Base-by-base conservation (phyloP, 306 rosid species). In the Coriaria nepalensis region DNA sequence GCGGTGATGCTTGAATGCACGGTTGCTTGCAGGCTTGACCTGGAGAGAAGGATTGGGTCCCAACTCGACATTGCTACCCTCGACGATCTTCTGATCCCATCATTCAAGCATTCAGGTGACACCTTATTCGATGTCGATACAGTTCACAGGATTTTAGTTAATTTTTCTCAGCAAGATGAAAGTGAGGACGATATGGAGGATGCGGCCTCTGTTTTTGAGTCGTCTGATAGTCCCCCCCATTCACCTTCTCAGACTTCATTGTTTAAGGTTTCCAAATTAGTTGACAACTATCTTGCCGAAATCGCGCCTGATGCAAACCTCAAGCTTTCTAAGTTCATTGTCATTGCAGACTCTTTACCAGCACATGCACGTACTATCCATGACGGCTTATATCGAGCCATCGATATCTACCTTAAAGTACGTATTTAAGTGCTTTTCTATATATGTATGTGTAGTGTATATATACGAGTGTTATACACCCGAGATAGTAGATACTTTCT, bases 241-340 rank as follows among this genome's bases (percentile, higher is more conserved):
- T 82, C 96, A 0, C 99, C 99, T 53, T 77, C 99, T 6, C 94
- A 85, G 65, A 56, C 83, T 6, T 80, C 96, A 2, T 56, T 92
- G 59, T 76, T 77, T 32, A 92, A 92, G 61, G 99, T 92, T 46
- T 64, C 93, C 2, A 92, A 86, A 57, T 53, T 92, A 61, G 78
- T 92, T 44, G 96, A 92, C 72, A 92, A 79, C 55, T 92, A 92
- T 82, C 86, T 92, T 9, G 88, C 96, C 2, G 99, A 92, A 65
- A 92, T 92, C 34, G 94, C 99, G 15, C 94, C 99, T 8, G 99
- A 92, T 63, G 92, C 96, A 37, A 92, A 92, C 73, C 82, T 92
- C 47, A 92, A 82, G 76, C 99, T 92, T 53, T 57, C 86, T 1
- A 86, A 82, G 73, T 92, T 86, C 44, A 4, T 82, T 55, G 93